Evolutionary conservation across 176 grass and related monocot genomes (phyloP), one percentile per base, ranked within the genome.

Genomic region (Saccharum spontaneum): DNA sequence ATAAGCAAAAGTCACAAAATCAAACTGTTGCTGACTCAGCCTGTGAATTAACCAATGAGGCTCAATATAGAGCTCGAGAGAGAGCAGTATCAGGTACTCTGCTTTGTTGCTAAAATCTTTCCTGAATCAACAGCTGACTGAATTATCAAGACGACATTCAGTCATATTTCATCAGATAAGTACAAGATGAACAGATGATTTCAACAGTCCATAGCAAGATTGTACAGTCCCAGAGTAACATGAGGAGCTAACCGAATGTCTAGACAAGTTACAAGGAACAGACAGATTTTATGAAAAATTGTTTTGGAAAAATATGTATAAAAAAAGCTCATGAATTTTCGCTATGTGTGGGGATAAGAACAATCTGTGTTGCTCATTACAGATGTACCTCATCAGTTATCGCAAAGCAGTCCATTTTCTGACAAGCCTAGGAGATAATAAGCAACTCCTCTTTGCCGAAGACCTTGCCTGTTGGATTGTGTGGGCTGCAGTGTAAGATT

Each of bases 381-480:
- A 41, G 14, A 46, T 68, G 61, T 94, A 97, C 94, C 90, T 97
- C 94, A 84, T 93, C 94, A 57, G 94, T 96, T 72, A 96, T 86
- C 26, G 87, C 94, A 82, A 97, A 81, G 71, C 94, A 97, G 52
- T 93, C 86, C 84, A 89, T 94, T 82, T 84, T 85, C 65, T 90
- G 81, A 85, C 94, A 97, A 61, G 86, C 89, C 67, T 76, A 59
- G 75, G 94, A 76, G 45, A 91, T 97, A 6, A 79, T 79, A 69
- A 90, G 69, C 78, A 97, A 41, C 78, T 98, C 93, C 77, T 88
- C 87, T 64, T 55, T 85, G 76, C 82, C 88, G 84, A 98, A 98
- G 39, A 95, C 90, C 59, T 98, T 98, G 73, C 95, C 95, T 40
- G 95, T 95, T 64, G 95, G 92, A 88, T 98, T 98, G 49, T 98